A percentile compares a stretch with the other conserved stretches of the same genome.
Evolutionary conservation across 1,284 basidiomycete genomes (phyloP).

Genomic region (Anthracocystis walkeri): DNA sequence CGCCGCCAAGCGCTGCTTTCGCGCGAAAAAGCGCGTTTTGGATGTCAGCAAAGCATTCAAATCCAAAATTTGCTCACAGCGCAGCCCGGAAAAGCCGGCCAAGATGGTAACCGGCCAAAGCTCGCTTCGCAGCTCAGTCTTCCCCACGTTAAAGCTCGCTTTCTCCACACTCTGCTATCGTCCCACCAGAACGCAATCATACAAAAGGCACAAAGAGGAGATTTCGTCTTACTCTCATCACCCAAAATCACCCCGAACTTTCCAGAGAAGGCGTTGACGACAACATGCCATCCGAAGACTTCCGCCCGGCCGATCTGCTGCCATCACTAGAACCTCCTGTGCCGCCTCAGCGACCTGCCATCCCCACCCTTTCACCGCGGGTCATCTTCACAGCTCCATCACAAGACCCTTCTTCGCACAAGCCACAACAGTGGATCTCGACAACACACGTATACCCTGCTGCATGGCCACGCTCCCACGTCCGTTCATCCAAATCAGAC

Average conservation of each 20-base stretch:
- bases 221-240: background rate
- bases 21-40: constrained; percentile 18
- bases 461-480: constrained; percentile 75
- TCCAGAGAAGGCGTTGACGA: background rate
- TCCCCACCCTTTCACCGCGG: constrained; percentile 22
- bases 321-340: constrained; percentile 33
- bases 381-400: constrained; percentile 46
- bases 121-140: background rate
- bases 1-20: constrained; percentile 1
- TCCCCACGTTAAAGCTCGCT: background rate
- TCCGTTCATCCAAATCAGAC: constrained; percentile 41
- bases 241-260: background rate
- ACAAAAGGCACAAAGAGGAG: background rate
- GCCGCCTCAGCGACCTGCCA: constrained; percentile 8
- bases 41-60: background rate
- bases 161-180: constrained; percentile 8
- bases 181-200: background rate
- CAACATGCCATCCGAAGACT: constrained; percentile 29
- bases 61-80: background rate
- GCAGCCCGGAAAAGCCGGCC: constrained; percentile 33
- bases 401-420: constrained; percentile 31
- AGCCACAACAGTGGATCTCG: constrained; percentile 70
- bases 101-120: constrained; percentile 11
- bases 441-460: constrained; percentile 81
- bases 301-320: constrained; percentile 31